Conservation (phyloP, 768 basidiomycete genomes). For the Clavulina sp. region DNA sequence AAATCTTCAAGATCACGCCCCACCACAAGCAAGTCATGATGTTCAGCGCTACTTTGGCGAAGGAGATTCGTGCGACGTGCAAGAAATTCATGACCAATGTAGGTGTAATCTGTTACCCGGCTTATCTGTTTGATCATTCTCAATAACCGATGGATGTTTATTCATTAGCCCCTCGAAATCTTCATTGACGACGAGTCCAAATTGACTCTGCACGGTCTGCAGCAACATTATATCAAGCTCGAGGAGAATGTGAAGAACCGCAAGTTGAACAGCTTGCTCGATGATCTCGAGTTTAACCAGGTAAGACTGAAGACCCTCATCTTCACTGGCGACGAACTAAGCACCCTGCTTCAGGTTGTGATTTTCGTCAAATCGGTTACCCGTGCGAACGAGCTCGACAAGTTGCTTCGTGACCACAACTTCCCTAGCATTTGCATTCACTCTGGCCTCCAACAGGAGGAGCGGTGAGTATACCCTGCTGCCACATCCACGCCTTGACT, state of each 20-base stretch:
- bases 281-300: conserved; percentile 96
- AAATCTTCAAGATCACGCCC: conserved; percentile 96
- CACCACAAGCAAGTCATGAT: conserved; percentile 99
- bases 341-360: conserved; percentile 54
- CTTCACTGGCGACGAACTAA: background rate
- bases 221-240: conserved; percentile 96
- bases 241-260: conserved; percentile 92
- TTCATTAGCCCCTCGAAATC: conserved; percentile 80
- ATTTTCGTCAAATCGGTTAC: conserved; percentile 99
- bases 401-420: conserved; percentile 88
- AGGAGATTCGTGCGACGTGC: conserved; percentile 94
- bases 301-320: conserved; percentile 25
- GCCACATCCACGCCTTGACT: conserved; percentile 3
- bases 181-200: conserved; percentile 99
- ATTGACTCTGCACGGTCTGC: conserved; percentile 89
- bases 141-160: conserved; percentile 9
- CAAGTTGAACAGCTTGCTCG: conserved; percentile 89
- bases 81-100: conserved; percentile 99
- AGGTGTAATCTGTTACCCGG: conserved; percentile 19
- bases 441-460: conserved; percentile 85
- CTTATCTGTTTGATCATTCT: background rate
- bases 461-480: conserved; percentile 46
- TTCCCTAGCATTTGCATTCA: conserved; percentile 98
- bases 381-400: conserved; percentile 91
- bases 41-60: conserved; percentile 96